Evolutionary conservation across 768 basidiomycete species (phyloP), one percentile per base, ranked within the genome.

Genomic region (Leccinum longicurvipes): DNA sequence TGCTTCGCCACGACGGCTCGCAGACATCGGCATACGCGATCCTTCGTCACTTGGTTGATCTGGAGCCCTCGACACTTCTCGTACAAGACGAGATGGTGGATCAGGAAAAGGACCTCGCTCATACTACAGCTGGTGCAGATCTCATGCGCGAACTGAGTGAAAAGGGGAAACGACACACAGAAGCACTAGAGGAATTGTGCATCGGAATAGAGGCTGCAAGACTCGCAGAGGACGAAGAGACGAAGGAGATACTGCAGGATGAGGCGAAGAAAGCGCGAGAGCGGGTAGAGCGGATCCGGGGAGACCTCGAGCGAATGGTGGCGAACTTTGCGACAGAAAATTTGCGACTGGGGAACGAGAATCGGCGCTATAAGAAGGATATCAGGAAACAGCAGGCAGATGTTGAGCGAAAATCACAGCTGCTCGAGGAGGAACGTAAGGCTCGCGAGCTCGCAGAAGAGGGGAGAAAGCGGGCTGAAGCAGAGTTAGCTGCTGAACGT

Each of bases 21-120:
- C 42, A 67, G 3, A 67, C 69, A 17, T 80, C 81, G 1, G 81
- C 79, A 0, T 73, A 75, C 3, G 62, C 58, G 9, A 78, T 83
- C 47, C 57, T 85, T 1, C 72, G 73, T 3, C 67, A 70, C n/a
- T 65, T 85, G 54, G 54, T 79, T 10, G 64, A 65, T 31, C 75
- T 71, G 9, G 60, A 67, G 24, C 76, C 82, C 0, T 51, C 73
- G 1, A 68, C 77, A 1, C 70, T 85, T 11, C 76, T 74, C n/a
- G 79, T 85, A 39, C 80, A 84, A 58, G 67, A 72, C 15, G 83
- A 86, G 59, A 72, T 84, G 14, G 79, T 83, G n/a, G 75, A 78
- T 50, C 71, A 79, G 51, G 69, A 74, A 11, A 76, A 75, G 42
- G 72, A 76, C 41, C 75, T 84, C 19, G 69, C 75, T 1, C 71